Evolutionary conservation across 1,284 basidiomycete species (phyloP).

Genomic region (Fomitopsis betulina): DNA sequence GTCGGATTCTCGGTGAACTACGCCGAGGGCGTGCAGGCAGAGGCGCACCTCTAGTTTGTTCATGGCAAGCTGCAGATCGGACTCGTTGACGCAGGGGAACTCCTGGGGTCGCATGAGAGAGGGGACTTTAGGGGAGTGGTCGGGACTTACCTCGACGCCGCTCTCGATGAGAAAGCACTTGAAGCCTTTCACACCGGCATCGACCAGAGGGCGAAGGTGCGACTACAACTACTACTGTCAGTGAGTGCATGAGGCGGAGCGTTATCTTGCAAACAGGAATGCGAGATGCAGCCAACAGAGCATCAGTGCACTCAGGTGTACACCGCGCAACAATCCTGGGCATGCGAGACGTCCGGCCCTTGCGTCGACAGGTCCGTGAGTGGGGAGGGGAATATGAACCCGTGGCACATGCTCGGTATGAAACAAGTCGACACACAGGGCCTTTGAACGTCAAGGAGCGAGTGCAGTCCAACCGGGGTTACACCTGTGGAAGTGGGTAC

Average conservation of each 20-base stretch:
- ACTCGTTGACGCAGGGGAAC: conserved; percentile 79
- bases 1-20: no score
- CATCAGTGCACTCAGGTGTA: no score
- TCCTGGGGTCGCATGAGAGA: conserved; percentile 51
- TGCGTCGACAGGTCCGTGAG: no score
- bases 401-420: no score
- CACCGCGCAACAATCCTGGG: no score
- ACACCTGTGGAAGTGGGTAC: no score
- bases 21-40: background rate
- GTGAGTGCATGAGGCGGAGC: background rate
- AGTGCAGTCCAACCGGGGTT: no score
- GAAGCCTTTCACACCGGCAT: conserved; percentile 86
- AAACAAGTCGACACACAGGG: no score
- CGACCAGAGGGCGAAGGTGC: conserved; percentile 63
- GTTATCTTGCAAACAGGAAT: background rate
- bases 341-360: no score
- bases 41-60: conserved; percentile 58
- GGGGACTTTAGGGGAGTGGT: background rate
- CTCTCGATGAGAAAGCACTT: conserved; percentile 95
- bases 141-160: conserved; percentile 72
- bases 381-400: no score
- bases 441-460: no score
- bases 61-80: conserved; percentile 73
- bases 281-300: background rate
- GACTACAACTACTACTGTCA: conserved; percentile 34